Evolutionary conservation across 2,329 filamentous ascomycete species (phyloP).

Genomic region (Tolypocladium nubicola): DNA sequence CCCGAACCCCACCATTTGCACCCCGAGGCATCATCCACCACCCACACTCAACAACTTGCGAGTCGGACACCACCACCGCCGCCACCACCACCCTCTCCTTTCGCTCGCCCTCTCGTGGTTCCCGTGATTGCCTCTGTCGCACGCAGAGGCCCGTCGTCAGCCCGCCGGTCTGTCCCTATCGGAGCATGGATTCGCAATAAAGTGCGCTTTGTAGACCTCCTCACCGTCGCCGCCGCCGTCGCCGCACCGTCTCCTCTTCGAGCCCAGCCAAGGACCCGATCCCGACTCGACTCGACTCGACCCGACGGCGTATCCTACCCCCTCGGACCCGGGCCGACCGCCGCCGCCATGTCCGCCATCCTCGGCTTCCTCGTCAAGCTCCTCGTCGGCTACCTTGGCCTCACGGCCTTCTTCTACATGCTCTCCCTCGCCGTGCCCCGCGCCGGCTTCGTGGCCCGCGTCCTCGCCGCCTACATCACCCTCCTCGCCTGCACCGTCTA

Average conservation of each 20-base stretch:
- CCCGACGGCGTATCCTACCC: no score
- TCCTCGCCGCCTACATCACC: constrained; percentile 53
- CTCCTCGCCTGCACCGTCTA: constrained; percentile 54
- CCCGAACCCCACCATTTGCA: no score
- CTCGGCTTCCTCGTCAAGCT: constrained; percentile 33
- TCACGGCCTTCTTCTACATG: constrained; percentile 49
- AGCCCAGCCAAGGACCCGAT: neutral
- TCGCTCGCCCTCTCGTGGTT: neutral
- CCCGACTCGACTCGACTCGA: neutral
- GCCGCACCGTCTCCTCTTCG: no score
- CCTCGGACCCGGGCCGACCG: neutral
- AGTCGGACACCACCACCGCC: neutral
- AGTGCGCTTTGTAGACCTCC: neutral
- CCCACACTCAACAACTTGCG: neutral
- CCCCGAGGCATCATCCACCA: neutral
- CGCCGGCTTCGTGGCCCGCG: constrained; percentile 59
- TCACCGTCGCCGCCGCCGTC: neutral
- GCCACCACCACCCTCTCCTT: neutral
- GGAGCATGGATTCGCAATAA: neutral
- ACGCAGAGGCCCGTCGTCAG: neutral
- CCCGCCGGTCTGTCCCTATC: neutral
- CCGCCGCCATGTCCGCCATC: constrained; percentile 23
- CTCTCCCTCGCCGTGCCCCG: constrained; percentile 47
- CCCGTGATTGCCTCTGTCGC: neutral
- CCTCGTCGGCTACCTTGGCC: constrained; percentile 37